Base-by-base conservation (phyloP, 2,329 filamentous ascomycete genomes). In the Ascochyta clinopodiicola region DNA sequence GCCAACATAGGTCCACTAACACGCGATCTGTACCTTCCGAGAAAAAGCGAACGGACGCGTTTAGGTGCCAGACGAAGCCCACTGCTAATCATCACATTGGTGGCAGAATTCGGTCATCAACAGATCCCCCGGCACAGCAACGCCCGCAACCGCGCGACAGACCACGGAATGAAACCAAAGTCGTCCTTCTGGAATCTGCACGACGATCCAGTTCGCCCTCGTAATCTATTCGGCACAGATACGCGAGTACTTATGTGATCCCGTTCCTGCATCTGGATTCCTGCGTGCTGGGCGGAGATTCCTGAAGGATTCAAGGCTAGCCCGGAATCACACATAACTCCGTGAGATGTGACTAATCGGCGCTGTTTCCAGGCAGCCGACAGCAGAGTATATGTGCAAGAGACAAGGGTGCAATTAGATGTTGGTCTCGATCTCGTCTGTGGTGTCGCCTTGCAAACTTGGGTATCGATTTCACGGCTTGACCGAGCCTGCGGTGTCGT, bases 271-370 rank as follows among this genome's bases (percentile, higher is more conserved):
- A 50, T 42, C 27, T 39, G 12, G 27, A 29, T n/a, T n/a, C 22
- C 9, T 15, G 45, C 39, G 45, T 35, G 34, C 35, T 17, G 13
- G 29, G 37, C 24, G 39, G 25, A 49, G n/a, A 27, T 36, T 51
- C 19, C 10, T 27, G 34, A 29, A 39, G 39, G 44, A 39, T 44
- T 36, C 44, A 15, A 25, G 12, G 9, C 40, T 56, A 50, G 39
- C 12, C 52, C 31, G 15, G 2, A 32, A 45, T 15, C n/a, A 45
- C 43, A 17, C 19, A n/a, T 24, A 13, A 9, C 22, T 36, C 40
- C 52, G 45, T 31, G 17, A n/a, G 15, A 27, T 25, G 19, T 40
- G 27, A 42, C 42, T 36, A 45, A 45, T 50, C n/a, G 46, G 42
- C 34, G 13, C 8, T 37, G 1, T 25, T 17, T 29, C 39, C 38